These are phyloP conservation scores for Leccinum boreale DNA, from an alignment of 768 basidiomycete species.

Conservation along the genomic window DNA sequence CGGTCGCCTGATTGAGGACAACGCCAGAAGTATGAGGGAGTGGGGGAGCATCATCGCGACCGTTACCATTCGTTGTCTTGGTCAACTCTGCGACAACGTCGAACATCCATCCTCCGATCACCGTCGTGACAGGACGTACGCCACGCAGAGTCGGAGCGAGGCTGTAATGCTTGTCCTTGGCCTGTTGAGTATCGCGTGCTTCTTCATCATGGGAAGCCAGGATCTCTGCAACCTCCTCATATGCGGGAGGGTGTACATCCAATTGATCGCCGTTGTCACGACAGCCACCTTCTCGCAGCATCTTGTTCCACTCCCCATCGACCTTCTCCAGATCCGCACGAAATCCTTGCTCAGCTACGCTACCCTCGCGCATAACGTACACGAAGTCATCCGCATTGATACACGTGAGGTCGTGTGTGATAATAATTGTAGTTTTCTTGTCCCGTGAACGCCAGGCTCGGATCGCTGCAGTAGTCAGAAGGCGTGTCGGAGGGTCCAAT, in stretches of 20 bases:
- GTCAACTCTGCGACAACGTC: constrained; percentile 43
- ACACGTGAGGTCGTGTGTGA: too few species aligned
- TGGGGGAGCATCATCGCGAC: too few species aligned
- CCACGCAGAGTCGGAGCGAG: constrained; percentile 32
- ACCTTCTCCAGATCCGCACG: constrained; percentile 68
- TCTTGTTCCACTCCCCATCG: constrained; percentile 65
- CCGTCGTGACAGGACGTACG: constrained; percentile 50
- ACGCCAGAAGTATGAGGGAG: too few species aligned
- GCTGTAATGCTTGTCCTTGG: constrained; percentile 39
- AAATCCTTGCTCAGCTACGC: constrained; percentile 84
- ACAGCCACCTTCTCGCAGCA: constrained; percentile 66
- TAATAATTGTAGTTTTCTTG: constrained; percentile 59
- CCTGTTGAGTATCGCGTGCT: constrained; percentile 22
- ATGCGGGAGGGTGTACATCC: constrained; percentile 26
- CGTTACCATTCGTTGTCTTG: too few species aligned
- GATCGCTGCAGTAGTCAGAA: constrained; percentile 76
- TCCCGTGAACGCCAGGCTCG: constrained; percentile 54
- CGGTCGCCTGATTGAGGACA: too few species aligned
- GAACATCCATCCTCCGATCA: constrained; percentile 79
- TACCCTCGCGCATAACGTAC: constrained; percentile 83
- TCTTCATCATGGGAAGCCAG: constrained; percentile 46
- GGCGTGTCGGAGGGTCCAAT: constrained; percentile 81
- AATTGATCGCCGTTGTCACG: constrained; percentile 38
- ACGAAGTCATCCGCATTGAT: constrained; percentile 90
- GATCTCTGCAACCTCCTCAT: constrained; percentile 43